Evolutionary conservation across 1,139 yeast species (phyloP).

Genomic region (Pichia sp.): DNA sequence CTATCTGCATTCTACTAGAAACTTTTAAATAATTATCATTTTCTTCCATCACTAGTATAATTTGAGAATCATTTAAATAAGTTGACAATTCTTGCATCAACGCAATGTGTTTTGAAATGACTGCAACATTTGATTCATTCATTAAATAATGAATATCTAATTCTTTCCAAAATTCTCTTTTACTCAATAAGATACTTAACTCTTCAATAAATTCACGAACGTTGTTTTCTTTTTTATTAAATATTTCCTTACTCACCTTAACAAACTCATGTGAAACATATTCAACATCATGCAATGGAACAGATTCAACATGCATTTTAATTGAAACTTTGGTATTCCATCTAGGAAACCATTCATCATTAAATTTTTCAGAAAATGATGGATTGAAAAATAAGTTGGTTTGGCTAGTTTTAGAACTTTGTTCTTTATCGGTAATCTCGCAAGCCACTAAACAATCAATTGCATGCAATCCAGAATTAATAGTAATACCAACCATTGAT

Average conservation of each 20-base stretch:
- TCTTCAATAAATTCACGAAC: not conserved
- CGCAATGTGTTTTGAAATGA: slow-evolving; percentile 25
- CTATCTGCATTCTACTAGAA: slow-evolving; percentile 41
- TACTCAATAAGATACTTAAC: slow-evolving; percentile 21
- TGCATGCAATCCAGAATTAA: slow-evolving; percentile 4
- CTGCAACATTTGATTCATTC: slow-evolving; percentile 49
- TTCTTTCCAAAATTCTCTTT: slow-evolving; percentile 39
- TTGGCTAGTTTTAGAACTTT: not conserved
- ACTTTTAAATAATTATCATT: slow-evolving; percentile 42
- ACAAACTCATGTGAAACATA: slow-evolving; percentile 43
- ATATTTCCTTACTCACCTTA: slow-evolving; percentile 28
- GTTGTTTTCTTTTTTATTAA: slow-evolving; percentile 1
- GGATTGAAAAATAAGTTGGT: slow-evolving; percentile 23
- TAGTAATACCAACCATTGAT: slow-evolving; percentile 38
- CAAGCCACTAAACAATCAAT: slow-evolving; percentile 9
- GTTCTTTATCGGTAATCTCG: not conserved
- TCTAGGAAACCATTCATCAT: slow-evolving; percentile 25
- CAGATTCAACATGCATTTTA: slow-evolving; percentile 33
- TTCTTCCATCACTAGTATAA: slow-evolving; percentile 36
- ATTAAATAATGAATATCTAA: slow-evolving; percentile 38
- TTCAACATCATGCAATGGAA: slow-evolving; percentile 44
- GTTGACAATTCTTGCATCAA: slow-evolving; percentile 26
- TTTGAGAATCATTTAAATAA: slow-evolving; percentile 22
- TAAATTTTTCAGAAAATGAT: slow-evolving; percentile 20
- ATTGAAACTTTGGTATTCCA: slow-evolving; percentile 23